Conservation (phyloP, 306 rosid species). For the Quercus variabilis region DNA sequence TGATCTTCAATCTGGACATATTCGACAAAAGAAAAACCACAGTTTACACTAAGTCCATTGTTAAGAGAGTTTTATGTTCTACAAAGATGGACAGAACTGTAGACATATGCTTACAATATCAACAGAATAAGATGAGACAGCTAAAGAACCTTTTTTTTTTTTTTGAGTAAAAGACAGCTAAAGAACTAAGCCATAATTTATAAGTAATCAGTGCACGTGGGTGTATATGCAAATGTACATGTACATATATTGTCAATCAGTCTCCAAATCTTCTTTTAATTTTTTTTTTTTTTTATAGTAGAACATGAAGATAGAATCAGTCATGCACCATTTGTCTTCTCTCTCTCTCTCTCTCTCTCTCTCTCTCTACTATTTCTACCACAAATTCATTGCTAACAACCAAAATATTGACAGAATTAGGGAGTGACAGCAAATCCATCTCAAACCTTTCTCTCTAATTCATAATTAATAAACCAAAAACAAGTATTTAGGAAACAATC, state of each 20-base stretch:
- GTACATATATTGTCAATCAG: background rate
- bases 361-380: background rate
- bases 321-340: background rate
- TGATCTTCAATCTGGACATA: constrained; percentile 77
- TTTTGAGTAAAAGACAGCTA: background rate
- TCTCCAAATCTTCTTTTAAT: background rate
- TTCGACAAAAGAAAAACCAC: constrained; percentile 15
- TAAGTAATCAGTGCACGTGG: background rate
- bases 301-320: background rate
- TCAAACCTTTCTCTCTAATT: background rate
- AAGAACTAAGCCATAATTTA: constrained; percentile 7
- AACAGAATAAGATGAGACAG: background rate
- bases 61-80: background rate
- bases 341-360: background rate
- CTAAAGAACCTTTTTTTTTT: background rate
- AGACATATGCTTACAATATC: background rate
- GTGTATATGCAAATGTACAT: background rate
- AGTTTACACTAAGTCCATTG: background rate
- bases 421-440: background rate
- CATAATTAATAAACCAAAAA: background rate
- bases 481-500: background rate
- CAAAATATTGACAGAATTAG: background rate
- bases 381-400: background rate
- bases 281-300: background rate
- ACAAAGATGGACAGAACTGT: background rate